These are phyloP conservation scores for Exophiala dermatitidis DNA, from an alignment of 2,329 filamentous ascomycete species.

Conservation along the genomic window DNA sequence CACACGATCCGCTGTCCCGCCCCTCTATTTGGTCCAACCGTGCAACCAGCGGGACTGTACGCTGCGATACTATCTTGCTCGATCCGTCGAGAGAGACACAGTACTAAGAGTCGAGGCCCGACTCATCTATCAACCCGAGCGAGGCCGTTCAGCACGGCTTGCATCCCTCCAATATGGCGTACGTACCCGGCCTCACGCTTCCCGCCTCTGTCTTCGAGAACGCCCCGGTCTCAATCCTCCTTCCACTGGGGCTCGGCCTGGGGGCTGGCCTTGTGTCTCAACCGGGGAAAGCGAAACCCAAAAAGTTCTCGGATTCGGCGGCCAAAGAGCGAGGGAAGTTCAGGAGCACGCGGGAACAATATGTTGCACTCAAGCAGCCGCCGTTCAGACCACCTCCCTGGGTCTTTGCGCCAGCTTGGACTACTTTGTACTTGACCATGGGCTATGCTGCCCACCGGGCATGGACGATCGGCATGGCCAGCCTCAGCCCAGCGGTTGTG, in stretches of 20 bases:
- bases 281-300: slow-evolving; percentile 43
- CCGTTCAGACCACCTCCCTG: slow-evolving; percentile 51
- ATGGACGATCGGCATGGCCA: slow-evolving; percentile 55
- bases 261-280: slow-evolving; percentile 59
- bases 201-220: slow-evolving; percentile 64
- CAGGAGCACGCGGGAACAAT: slow-evolving; percentile 33
- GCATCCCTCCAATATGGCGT: slow-evolving; percentile 55
- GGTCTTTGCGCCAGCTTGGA: slow-evolving; percentile 55
- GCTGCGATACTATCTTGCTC: no score
- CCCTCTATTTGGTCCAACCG: no score
- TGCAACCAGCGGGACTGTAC: no score
- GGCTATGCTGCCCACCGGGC: slow-evolving; percentile 82
- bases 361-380: slow-evolving; percentile 38
- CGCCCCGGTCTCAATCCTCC: slow-evolving; percentile 64
- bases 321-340: slow-evolving; percentile 23
- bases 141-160: background rate
- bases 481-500: slow-evolving; percentile 50
- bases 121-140: no score
- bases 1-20: no score
- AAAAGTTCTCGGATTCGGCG: slow-evolving; percentile 18
- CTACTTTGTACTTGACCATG: slow-evolving; percentile 60
- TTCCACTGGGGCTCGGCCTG: slow-evolving; percentile 66
- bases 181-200: slow-evolving; percentile 69
- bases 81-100: no score
- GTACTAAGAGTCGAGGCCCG: no score